These are phyloP conservation scores for Saprolegnia diclina DNA, from an alignment of 352 stramenopile species.

Conservation along the genomic window DNA sequence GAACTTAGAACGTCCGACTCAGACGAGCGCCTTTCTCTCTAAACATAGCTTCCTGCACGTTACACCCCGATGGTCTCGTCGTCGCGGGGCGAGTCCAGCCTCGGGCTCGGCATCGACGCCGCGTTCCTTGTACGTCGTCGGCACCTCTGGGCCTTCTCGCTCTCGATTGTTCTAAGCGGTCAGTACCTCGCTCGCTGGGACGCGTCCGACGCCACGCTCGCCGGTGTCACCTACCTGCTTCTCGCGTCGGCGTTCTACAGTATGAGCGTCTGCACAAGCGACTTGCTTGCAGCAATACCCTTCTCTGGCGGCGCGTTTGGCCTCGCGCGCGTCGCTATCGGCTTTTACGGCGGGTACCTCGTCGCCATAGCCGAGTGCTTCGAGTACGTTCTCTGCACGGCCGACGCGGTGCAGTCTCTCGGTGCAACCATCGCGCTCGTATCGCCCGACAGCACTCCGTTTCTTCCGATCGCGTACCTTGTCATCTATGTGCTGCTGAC, in stretches of 20 bases:
- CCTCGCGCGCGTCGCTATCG: constrained; percentile 2
- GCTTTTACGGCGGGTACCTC: constrained; percentile 10
- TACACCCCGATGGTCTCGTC: too few species aligned
- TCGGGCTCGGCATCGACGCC: neutral
- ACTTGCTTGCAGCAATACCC: neutral
- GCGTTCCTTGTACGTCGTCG: neutral
- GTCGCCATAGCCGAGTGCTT: constrained; percentile 2
- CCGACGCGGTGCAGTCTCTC: neutral
- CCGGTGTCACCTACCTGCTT: neutral
- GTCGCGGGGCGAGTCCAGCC: neutral
- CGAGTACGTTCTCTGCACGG: neutral
- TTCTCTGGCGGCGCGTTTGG: constrained; percentile 18
- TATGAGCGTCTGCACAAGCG: neutral
- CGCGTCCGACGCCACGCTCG: neutral
- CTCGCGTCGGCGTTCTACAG: neutral
- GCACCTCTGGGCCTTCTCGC: neutral
- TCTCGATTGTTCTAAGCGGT: neutral
- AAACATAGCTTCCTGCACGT: too few species aligned
- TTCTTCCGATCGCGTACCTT: neutral
- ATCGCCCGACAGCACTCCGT: neutral
- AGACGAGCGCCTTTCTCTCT: too few species aligned
- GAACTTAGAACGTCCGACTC: too few species aligned
- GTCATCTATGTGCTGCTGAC: neutral
- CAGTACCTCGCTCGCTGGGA: neutral
- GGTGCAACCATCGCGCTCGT: neutral